These are phyloP conservation scores for Bretschneidera sinensis DNA, from an alignment of 345 rosid species.

Conservation along the genomic window DNA sequence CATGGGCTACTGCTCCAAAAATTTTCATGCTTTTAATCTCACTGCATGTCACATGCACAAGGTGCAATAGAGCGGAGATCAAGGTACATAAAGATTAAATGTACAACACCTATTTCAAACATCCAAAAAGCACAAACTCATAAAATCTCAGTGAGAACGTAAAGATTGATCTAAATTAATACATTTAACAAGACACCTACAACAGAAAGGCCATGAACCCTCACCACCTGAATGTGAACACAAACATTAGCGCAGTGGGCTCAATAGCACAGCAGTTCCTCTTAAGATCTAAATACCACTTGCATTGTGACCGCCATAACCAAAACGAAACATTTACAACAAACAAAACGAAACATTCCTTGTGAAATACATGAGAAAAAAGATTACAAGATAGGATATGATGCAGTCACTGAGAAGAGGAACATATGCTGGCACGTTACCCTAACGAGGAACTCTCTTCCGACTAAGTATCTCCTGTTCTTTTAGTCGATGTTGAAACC, in stretches of 20 bases:
- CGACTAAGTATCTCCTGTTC: slow-evolving; percentile 90
- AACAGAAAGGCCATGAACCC: not conserved
- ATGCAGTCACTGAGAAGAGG: slow-evolving; percentile 5
- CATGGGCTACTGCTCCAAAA: no score
- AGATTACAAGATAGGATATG: slow-evolving; percentile 21
- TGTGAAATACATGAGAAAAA: slow-evolving; percentile 9
- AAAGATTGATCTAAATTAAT: slow-evolving; percentile 2
- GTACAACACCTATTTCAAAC: no score
- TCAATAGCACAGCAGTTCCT: not conserved
- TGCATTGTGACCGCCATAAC: slow-evolving; percentile 17
- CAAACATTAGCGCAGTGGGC: slow-evolving; percentile 1
- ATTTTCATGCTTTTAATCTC: no score
- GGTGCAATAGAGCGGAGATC: slow-evolving; percentile 1
- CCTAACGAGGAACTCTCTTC: slow-evolving; percentile 72
- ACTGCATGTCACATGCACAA: no score
- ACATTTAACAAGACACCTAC: slow-evolving; percentile 3
- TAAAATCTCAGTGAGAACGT: slow-evolving; percentile 5
- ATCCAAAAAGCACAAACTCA: slow-evolving; percentile 10
- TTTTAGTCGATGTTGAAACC: slow-evolving; percentile 93
- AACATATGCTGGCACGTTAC: not conserved
- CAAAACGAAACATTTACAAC: slow-evolving; percentile 2
- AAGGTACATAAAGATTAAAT: no score
- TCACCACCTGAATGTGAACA: not conserved
- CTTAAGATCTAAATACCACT: not conserved
- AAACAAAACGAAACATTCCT: not conserved